Evolutionary conservation across 768 basidiomycete species (phyloP), one percentile per base, ranked within the genome.

Genomic region (Leccinum boreale): DNA sequence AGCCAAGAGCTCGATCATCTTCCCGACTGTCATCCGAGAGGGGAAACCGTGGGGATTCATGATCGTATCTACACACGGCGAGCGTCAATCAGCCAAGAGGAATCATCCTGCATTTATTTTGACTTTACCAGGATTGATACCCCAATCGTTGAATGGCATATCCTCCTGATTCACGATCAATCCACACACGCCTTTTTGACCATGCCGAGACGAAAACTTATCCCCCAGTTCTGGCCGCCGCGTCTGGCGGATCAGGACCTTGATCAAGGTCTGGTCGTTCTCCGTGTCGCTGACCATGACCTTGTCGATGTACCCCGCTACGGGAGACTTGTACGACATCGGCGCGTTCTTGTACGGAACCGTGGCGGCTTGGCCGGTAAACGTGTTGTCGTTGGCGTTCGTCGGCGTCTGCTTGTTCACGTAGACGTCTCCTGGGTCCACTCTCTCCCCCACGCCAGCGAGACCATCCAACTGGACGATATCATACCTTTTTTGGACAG

Each of bases 11-110:
- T 99, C 97, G 53, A 99, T 97, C 97, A 99, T 99, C 79, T 99
- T 99, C 50, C 97, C 97, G 28, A 99, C 97, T 24, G 97, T 99
- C 94, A 95, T 98, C 55, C 96, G 91, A 57, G 93, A 96, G 5
- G 97, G 97, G 81, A 99, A 98, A 68, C 97, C 97, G 74, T 99
- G 97, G 3, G 97, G 97, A 71, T 99, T 99, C 96, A 99, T 98
- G 77, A 99, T 97, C 17, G 95, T 93, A 74, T 99, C 96, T 89
- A 75, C 23, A n/a, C 28, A 28, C 23, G 5, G 39, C n/a, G 23
- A 52, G 29, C 56, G 45, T 57, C 52, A 65, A 24, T 48, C 47
- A 48, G 64, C 26, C 39, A 24, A 49, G 50, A 73, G 46, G 45
- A 17, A 31, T 33, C 50, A 50, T 46, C 9, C 57, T 31, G 8